Base-by-base conservation (phyloP, 805 yeast genomes). In the Saccharomyces mikatae region DNA sequence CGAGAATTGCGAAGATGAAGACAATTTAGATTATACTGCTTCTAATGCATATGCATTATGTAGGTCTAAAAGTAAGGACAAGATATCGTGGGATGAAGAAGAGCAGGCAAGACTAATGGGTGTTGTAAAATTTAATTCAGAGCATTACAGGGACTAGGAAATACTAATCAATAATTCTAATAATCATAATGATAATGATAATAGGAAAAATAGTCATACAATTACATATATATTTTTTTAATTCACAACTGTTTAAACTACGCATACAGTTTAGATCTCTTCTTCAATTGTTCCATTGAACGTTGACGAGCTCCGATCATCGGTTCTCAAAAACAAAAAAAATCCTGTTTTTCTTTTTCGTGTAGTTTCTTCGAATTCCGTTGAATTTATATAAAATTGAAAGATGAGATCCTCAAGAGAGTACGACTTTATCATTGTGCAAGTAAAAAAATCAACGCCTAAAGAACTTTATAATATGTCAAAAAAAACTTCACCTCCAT, bases 1-100 rank as follows among this genome's bases (percentile, higher is more conserved):
- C 46, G 53, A 52, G 48, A 32, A 30, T 14, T 11, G 49, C 6
- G 62, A 56, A 9, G 61, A 53, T 27, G 60, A 57, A n/a, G 61
- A 61, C 13, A 66, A 59, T 9, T 60, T 54, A 6, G 67, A 63
- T 29, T 69, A 71, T 28, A 72, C 68, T 4, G 69, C 70, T 22
- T 69, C 65, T n/a, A 68, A 63, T 48, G 71, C 67, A 17, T 66
- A 63, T 52, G 58, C 64, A 5, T 56, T 69, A 46, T 68, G 66
- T 46, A 63, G 72, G 47, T 63, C 71, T 10, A 62, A 61, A n/a
- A 69, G 71, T 44, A 67, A 63, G 30, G 71, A 68, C 36, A 67
- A 61, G 50, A 57, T 64, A 50, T 54, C 67, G 17, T 69, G 71
- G 70, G 67, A 64, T 47, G 64, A 60, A 48, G 57, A 59, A 32